Evolutionary conservation across 2,329 filamentous ascomycete genomes (phyloP).

Genomic region (Trichoderma breve): DNA sequence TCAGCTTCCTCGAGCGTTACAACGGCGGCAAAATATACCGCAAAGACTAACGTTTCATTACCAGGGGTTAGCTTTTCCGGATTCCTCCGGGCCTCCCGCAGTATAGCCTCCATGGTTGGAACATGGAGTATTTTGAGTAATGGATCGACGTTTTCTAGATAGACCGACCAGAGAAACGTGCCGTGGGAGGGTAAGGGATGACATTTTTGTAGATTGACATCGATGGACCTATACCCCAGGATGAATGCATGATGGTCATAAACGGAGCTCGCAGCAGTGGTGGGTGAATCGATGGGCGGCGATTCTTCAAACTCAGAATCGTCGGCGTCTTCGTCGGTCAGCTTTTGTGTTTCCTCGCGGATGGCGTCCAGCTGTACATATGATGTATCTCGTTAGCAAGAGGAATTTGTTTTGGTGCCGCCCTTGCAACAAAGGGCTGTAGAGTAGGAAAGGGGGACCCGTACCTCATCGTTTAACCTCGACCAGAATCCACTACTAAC

Average conservation of each 20-base stretch:
- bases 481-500: constrained; percentile 77
- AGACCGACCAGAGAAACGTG: constrained; percentile 66
- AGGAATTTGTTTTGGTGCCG: background rate
- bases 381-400: background rate
- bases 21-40: constrained; percentile 58
- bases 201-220: constrained; percentile 61
- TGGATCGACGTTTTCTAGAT: constrained; percentile 71
- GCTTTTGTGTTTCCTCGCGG: constrained; percentile 48
- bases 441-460: constrained; percentile 19
- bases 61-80: constrained; percentile 55
- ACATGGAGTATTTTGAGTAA: constrained; percentile 70
- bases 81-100: constrained; percentile 60
- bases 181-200: constrained; percentile 67
- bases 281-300: constrained; percentile 45
- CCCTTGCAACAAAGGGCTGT: background rate
- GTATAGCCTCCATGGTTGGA: constrained; percentile 60
- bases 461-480: constrained; percentile 70
- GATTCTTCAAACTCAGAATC: constrained; percentile 60
- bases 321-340: constrained; percentile 45
- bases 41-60: constrained; percentile 62
- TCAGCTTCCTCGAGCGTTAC: constrained; percentile 60
- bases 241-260: constrained; percentile 69
- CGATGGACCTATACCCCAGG: constrained; percentile 69
- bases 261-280: constrained; percentile 31
- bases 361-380: constrained; percentile 39